Evolutionary conservation across 257 asterid species (phyloP), one percentile per base, ranked within the genome.

Genomic region (Solanum pennellii): DNA sequence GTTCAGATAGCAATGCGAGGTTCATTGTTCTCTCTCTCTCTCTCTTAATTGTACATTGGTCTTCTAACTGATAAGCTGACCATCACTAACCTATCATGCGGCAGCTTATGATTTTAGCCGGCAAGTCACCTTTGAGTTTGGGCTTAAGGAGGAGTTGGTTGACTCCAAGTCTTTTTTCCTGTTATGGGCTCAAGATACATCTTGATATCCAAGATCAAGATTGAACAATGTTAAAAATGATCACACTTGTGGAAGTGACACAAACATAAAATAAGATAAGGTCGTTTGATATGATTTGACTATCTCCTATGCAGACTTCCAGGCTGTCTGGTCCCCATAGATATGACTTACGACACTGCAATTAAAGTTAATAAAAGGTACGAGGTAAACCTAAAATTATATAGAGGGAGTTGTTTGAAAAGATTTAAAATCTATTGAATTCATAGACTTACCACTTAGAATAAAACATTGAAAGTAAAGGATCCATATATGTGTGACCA

Each of bases 1-100:
- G 91, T 97, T 89, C 99, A 92, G 92, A 97, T 97, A 91, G 99
- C 99, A 83, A 94, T 95, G 98, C 93, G 98, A 92, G 99, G 99
- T 97, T 89, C 87, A 60, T 62, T 44, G 33, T 83, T 20, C 27
- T 47, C 45, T 45, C 27, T 45, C 66, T 25, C 74, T 71, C 77
- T 71, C 76, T 71, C 75, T 69, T 21, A n/a, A 80, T 9, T 18
- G 85, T 47, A 80, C 68, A 47, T 80, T 82, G 23, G 27, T 82
- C 21, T 49, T 82, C 85, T 82, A 82, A 52, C 69, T 10, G 23
- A 82, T 52, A 82, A 82, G 85, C 29, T 47, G 85, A 82, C 29
- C 21, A 20, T 29, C 44, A 82, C 44, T 49, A 31, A 16, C 85
- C 69, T 47, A 31, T 49, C 85, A 49, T 2, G 12, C 11, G 1